Evolutionary conservation across 108 stramenopile genomes (phyloP).

Genomic region (Schizochytrium sp.): DNA sequence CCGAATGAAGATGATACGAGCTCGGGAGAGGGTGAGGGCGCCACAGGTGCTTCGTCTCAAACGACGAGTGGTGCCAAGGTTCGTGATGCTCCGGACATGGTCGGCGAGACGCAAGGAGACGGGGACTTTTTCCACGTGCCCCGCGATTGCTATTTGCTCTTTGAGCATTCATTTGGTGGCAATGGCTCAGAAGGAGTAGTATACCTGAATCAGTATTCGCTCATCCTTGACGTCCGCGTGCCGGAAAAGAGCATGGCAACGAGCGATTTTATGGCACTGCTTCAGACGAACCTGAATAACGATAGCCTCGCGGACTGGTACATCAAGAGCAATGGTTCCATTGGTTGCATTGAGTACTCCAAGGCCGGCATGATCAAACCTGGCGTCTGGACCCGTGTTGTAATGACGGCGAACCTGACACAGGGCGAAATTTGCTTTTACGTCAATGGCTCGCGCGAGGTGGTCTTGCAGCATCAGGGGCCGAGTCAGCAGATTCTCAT

Average conservation of each 20-base stretch:
- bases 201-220: not conserved
- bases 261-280: not conserved
- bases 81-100: not conserved
- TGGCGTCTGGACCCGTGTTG: not conserved
- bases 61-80: too few relatives aligned
- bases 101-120: not conserved
- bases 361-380: not conserved
- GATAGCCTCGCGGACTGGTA: slow-evolving; percentile 13
- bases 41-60: too few relatives aligned
- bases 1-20: not conserved
- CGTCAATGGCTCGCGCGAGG: not conserved
- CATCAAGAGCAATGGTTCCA: not conserved
- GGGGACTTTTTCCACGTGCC: not conserved
- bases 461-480: not conserved
- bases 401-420: not conserved
- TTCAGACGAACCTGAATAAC: not conserved
- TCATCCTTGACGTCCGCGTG: not conserved
- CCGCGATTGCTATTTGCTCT: not conserved
- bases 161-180: not conserved
- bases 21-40: not conserved
- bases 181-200: not conserved
- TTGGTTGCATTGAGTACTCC: slow-evolving; percentile 11
- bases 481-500: not conserved
- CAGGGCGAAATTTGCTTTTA: not conserved
- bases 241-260: not conserved